Evolutionary conservation across 768 basidiomycete genomes (phyloP).

Genomic region (Russula sp.): DNA sequence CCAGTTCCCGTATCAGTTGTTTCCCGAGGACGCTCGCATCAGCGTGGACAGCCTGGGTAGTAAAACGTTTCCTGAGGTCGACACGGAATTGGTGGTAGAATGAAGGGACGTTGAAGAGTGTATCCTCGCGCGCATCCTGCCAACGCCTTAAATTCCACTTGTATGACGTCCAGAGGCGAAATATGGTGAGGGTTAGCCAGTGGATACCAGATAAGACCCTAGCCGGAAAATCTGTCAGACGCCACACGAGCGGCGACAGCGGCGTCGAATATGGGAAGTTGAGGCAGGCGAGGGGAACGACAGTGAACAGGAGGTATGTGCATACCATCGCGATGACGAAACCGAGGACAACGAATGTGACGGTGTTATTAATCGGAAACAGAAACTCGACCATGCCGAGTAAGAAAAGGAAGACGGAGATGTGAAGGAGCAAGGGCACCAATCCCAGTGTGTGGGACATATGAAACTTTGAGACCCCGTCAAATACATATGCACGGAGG

Average conservation of each 20-base stretch:
- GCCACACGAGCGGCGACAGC: slow-evolving; percentile 14
- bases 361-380: slow-evolving; percentile 12
- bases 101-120: slow-evolving; percentile 2
- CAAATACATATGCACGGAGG: slow-evolving; percentile 10
- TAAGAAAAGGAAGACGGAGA: slow-evolving; percentile 22
- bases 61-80: slow-evolving; percentile 1
- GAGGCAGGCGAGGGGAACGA: slow-evolving; percentile 14
- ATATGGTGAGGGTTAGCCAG: background rate
- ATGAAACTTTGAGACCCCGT: slow-evolving; percentile 15
- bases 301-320: slow-evolving; percentile 10
- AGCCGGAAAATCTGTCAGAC: slow-evolving; percentile 5
- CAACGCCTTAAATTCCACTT: background rate
- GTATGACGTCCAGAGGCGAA: background rate
- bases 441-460: slow-evolving; percentile 5
- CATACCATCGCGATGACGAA: background rate
- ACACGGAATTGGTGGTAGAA: slow-evolving; percentile 5
- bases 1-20: slow-evolving; percentile 8
- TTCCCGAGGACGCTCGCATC: slow-evolving; percentile 12
- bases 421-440: slow-evolving; percentile 17
- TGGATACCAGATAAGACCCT: background rate
- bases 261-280: slow-evolving; percentile 22
- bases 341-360: slow-evolving; percentile 12
- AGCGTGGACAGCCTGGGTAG: background rate
- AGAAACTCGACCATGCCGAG: slow-evolving; percentile 20
- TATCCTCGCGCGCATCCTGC: slow-evolving; percentile 7